Percentiles rank a stretch among this genome's conserved stretches.
Evolutionary conservation across 257 asterid species (phyloP).

Genomic region (Schizonepeta tenuifolia): DNA sequence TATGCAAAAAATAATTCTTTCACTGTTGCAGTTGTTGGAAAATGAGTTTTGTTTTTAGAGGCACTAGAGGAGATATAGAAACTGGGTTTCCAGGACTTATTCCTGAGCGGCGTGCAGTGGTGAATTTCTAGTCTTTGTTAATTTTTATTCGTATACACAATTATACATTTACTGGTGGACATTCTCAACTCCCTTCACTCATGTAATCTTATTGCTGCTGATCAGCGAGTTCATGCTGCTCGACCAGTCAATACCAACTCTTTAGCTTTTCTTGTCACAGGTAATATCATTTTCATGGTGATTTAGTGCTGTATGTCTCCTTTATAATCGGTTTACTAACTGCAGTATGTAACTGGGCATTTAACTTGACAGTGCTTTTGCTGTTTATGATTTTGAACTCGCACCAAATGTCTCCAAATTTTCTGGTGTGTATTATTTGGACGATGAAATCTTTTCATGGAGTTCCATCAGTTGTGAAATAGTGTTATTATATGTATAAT

Average conservation of each 20-base stretch:
- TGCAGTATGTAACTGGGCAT: constrained; percentile 31
- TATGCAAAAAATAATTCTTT: constrained; percentile 20
- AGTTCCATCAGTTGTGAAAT: constrained; percentile 24
- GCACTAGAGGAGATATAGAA: constrained; percentile 89
- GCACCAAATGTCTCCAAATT: constrained; percentile 96
- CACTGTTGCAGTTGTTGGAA: constrained; percentile 29
- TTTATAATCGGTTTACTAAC: constrained; percentile 25
- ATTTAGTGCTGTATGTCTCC: constrained; percentile 16
- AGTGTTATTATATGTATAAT: constrained; percentile 9
- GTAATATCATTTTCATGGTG: constrained; percentile 44
- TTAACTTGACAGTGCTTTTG: constrained; percentile 76
- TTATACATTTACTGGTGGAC: constrained; percentile 18
- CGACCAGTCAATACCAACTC: constrained; percentile 96
- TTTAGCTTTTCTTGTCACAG: constrained; percentile 93
- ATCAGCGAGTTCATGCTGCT: constrained; percentile 85
- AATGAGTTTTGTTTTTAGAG: constrained; percentile 99
- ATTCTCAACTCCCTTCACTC: constrained; percentile 29
- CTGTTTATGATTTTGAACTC: constrained; percentile 98
- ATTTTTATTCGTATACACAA: neutral
- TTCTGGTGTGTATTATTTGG: constrained; percentile 74
- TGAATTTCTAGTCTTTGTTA: constrained; percentile 40
- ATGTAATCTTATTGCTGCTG: constrained; percentile 27
- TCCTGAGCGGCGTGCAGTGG: constrained; percentile 92
- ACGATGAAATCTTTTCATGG: neutral
- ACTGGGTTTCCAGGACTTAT: constrained; percentile 87